These are phyloP conservation scores for Eimeria tenella DNA, from an alignment of 169 alveolate genomes.

Conservation along the genomic window DNA sequence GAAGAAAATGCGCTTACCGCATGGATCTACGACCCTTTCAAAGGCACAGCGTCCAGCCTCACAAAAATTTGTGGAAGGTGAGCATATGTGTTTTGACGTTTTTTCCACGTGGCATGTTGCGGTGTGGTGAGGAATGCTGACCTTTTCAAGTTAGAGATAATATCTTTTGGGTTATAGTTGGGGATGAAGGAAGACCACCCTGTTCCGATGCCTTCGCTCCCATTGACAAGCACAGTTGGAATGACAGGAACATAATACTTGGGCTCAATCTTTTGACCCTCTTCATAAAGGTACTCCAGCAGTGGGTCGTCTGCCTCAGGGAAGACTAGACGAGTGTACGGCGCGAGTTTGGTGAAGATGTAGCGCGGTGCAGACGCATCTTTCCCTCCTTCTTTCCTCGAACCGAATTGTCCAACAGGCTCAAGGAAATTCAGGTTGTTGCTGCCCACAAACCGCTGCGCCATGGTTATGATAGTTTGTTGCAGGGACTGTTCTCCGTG, in stretches of 20 bases:
- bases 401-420: slow-evolving; percentile 97
- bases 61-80: neutral
- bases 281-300: slow-evolving; percentile 90
- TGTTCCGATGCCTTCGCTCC: slow-evolving; percentile 99
- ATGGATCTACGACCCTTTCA: no score
- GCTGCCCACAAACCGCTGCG: slow-evolving; percentile 99
- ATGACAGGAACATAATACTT: slow-evolving; percentile 98
- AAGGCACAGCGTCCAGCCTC: neutral
- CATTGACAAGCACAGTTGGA: slow-evolving; percentile 99
- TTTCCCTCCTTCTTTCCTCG: slow-evolving; percentile 98
- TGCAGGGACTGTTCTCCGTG: slow-evolving; percentile 99
- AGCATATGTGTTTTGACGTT: no score
- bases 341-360: slow-evolving; percentile 91
- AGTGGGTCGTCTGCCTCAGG: slow-evolving; percentile 89
- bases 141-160: slow-evolving; percentile 93
- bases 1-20: neutral
- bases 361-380: slow-evolving; percentile 97
- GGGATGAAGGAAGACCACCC: slow-evolving; percentile 97
- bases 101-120: neutral
- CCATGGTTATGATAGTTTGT: slow-evolving; percentile 98
- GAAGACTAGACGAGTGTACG: slow-evolving; percentile 90
- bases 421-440: slow-evolving; percentile 87
- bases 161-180: slow-evolving; percentile 97
- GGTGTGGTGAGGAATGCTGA: neutral
- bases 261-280: slow-evolving; percentile 99